A percentile compares a stretch with the other conserved stretches of the same genome.
Conservation (phyloP, 169 alveolate genomes). For the Plasmodium malariae region DNA sequence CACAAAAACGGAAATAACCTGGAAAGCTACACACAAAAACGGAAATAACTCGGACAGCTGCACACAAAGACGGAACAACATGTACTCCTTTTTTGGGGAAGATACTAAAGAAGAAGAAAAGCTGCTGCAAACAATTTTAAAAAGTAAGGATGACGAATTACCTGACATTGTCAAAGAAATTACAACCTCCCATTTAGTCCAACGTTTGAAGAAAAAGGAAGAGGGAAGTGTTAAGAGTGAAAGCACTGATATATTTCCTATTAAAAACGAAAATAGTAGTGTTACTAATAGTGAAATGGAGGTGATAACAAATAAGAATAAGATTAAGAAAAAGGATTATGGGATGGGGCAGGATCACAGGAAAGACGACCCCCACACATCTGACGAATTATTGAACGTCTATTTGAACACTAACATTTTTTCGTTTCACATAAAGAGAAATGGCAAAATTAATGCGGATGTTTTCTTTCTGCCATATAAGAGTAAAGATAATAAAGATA, state of each 20-base stretch:
- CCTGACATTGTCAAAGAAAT: slow-evolving; percentile 39
- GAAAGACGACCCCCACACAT: background rate
- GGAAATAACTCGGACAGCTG: no score
- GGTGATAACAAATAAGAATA: background rate
- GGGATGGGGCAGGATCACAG: background rate
- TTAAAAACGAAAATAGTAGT: background rate
- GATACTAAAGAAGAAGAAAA: slow-evolving; percentile 73
- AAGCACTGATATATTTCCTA: background rate
- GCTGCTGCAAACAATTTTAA: slow-evolving; percentile 22
- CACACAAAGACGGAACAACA: no score
- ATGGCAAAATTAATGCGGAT: slow-evolving; percentile 57
- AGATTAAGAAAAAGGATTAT: background rate
- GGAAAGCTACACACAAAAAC: no score
- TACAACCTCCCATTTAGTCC: slow-evolving; percentile 3
- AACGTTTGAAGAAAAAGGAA: background rate
- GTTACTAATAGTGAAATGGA: no score
- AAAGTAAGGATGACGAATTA: slow-evolving; percentile 13
- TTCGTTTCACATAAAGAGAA: slow-evolving; percentile 61
- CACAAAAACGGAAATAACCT: no score
- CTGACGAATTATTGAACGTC: slow-evolving; percentile 10
- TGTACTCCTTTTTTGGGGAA: slow-evolving; percentile 70
- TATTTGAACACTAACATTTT: slow-evolving; percentile 27
- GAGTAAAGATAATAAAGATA: slow-evolving; percentile 41
- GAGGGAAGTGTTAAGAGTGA: background rate
- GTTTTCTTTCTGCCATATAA: slow-evolving; percentile 56